A percentile compares a stretch with the other conserved stretches of the same genome.
These are phyloP conservation scores for Meyerozyma smithsonii DNA, from an alignment of 1,139 yeast genomes.

Conservation along the genomic window DNA sequence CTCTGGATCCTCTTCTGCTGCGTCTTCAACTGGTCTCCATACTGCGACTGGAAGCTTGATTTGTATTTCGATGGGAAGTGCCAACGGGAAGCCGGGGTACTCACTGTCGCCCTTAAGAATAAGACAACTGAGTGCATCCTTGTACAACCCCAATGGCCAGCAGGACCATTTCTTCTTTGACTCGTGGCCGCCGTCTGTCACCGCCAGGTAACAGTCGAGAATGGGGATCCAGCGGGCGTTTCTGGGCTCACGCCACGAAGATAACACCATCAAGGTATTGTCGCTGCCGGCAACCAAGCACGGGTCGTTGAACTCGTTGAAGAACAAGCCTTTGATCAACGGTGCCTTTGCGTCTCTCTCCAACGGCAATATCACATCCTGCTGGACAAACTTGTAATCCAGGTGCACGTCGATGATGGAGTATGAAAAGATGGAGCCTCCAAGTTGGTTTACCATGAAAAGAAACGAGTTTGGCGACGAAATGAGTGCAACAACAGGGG, in stretches of 20 bases:
- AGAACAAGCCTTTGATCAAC: slow-evolving; percentile 65
- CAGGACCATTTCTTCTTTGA: slow-evolving; percentile 52
- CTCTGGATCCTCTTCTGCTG: slow-evolving; percentile 38
- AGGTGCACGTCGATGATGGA: slow-evolving; percentile 34
- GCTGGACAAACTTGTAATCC: slow-evolving; percentile 38
- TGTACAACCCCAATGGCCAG: slow-evolving; percentile 85
- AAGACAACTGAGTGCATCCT: slow-evolving; percentile 67
- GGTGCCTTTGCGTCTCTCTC: slow-evolving; percentile 22
- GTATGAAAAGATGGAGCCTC: slow-evolving; percentile 27
- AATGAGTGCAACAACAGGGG: slow-evolving; percentile 36
- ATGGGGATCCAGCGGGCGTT: slow-evolving; percentile 89
- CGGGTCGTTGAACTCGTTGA: slow-evolving; percentile 85
- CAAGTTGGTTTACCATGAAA: slow-evolving; percentile 30
- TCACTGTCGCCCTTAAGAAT: slow-evolving; percentile 58
- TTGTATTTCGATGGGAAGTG: slow-evolving; percentile 76
- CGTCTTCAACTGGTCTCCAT: slow-evolving; percentile 19
- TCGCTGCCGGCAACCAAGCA: slow-evolving; percentile 70
- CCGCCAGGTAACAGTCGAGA: slow-evolving; percentile 59
- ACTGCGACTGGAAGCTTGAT: slow-evolving; percentile 56
- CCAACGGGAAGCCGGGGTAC: slow-evolving; percentile 69
- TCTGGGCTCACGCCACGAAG: slow-evolving; percentile 71
- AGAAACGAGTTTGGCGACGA: slow-evolving; percentile 29
- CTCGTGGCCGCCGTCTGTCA: slow-evolving; percentile 49
- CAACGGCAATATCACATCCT: slow-evolving; percentile 36
- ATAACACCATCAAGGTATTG: slow-evolving; percentile 63